Percentiles rank a stretch among this genome's conserved stretches.
Evolutionary conservation across 192 early-diverging fungal genomes (phyloP).

Genomic region (Phycomyces blakesleeanus): DNA sequence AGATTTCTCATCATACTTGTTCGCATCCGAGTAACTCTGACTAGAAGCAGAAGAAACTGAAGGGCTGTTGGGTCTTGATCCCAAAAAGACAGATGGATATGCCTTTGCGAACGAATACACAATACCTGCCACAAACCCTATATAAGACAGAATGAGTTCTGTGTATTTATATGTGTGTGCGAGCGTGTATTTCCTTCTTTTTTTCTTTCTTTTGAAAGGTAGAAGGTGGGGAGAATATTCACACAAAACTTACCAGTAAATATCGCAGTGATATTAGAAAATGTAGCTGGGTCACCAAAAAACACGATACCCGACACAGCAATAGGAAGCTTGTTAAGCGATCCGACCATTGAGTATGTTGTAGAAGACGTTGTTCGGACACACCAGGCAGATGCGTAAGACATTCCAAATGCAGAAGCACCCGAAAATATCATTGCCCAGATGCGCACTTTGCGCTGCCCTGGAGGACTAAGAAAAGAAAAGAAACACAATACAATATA

Average conservation of each 20-base stretch:
- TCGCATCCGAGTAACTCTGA: constrained; percentile 19
- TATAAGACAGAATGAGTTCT: neutral
- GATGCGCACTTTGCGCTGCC: constrained; percentile 42
- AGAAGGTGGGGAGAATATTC: no score
- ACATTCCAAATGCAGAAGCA: constrained; percentile 81
- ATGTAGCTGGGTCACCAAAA: constrained; percentile 80
- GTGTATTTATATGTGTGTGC: no score
- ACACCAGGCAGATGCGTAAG: constrained; percentile 81
- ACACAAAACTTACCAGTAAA: constrained; percentile 58
- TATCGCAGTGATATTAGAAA: constrained; percentile 75
- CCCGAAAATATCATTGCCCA: constrained; percentile 72
- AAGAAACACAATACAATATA: no score
- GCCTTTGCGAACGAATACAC: constrained; percentile 71
- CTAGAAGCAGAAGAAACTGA: constrained; percentile 12
- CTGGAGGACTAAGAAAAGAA: constrained; percentile 30
- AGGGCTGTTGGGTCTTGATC: constrained; percentile 28
- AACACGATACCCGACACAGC: constrained; percentile 89
- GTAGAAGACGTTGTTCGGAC: constrained; percentile 74
- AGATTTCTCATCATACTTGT: constrained; percentile 7
- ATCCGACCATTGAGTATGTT: constrained; percentile 89
- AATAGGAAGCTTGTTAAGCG: constrained; percentile 94
- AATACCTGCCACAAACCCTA: constrained; percentile 59
- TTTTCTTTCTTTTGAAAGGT: no score
- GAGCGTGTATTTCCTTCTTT: no score
- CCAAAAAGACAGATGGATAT: constrained; percentile 36